Evolutionary conservation across 1,284 basidiomycete genomes (phyloP).

Genomic region (Exobasidium cylindrosporum): DNA sequence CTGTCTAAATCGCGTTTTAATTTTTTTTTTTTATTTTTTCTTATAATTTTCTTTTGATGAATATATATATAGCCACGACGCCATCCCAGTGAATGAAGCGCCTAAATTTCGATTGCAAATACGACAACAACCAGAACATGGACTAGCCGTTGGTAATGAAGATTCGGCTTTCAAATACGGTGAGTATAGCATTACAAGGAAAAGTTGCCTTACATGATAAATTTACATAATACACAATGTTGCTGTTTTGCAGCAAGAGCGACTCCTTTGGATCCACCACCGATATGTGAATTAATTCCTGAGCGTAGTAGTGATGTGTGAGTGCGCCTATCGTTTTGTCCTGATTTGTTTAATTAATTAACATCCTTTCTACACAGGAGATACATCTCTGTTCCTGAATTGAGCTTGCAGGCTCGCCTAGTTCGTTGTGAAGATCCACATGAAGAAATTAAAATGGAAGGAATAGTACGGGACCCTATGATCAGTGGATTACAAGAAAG

Average conservation of each 20-base stretch:
- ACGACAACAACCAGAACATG: conserved; percentile 6
- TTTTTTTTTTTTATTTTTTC: no score
- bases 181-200: no score
- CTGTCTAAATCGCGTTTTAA: no score
- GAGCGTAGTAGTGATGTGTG: background rate
- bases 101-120: conserved; percentile 5
- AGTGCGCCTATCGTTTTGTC: no score
- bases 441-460: background rate
- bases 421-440: conserved; percentile 1
- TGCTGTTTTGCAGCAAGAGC: conserved; percentile 11
- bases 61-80: no score
- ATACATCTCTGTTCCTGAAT: background rate
- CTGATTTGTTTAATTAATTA: conserved; percentile 6
- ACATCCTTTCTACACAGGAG: background rate
- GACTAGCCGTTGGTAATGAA: background rate
- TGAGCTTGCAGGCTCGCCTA: conserved; percentile 5
- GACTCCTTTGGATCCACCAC: conserved; percentile 16
- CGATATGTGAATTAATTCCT: conserved; percentile 14
- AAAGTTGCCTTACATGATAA: no score
- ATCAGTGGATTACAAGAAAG: conserved; percentile 10
- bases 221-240: no score
- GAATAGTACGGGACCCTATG: background rate
- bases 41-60: no score
- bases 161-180: background rate
- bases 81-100: background rate